Percentiles rank a stretch among this genome's conserved stretches.
Conservation (phyloP, 306 rosid genomes). For the Gleditsia sinensis region DNA sequence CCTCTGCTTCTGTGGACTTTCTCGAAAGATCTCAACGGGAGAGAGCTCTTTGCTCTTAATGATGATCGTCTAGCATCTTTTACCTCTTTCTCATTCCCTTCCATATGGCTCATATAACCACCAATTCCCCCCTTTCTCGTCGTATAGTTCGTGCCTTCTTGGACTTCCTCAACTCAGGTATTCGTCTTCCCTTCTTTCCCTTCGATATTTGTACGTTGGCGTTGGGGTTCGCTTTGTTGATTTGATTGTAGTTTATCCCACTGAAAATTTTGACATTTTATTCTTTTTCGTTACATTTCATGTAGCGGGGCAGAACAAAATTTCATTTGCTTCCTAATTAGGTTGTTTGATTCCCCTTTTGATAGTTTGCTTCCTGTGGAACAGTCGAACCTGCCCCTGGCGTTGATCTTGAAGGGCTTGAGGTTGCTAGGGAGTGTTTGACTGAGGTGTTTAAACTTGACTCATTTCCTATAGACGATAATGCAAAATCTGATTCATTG, state of each 20-base stretch:
- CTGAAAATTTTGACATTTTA: too few relatives aligned
- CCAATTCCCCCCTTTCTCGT: conserved; percentile 77
- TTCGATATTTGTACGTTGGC: not conserved
- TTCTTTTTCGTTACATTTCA: not conserved
- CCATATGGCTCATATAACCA: conserved; percentile 51
- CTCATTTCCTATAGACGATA: conserved; percentile 41
- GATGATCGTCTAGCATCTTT: conserved; percentile 24
- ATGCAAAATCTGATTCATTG: conserved; percentile 48
- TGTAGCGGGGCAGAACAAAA: not conserved
- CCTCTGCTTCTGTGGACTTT: conserved; percentile 21
- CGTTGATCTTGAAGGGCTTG: conserved; percentile 77
- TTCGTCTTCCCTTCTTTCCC: not conserved
- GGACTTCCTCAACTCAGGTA: conserved; percentile 72
- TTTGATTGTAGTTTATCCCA: not conserved
- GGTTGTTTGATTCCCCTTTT: not conserved
- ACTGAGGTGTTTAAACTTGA: conserved; percentile 66
- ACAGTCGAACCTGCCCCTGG: conserved; percentile 75
- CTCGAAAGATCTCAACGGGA: conserved; percentile 22
- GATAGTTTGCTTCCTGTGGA: conserved; percentile 26
- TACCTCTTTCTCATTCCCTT: not conserved
- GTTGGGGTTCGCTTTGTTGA: not conserved
- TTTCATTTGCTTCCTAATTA: not conserved
- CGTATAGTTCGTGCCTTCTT: conserved; percentile 82
- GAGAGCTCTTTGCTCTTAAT: not conserved
- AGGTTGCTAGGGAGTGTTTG: conserved; percentile 84